Evolutionary conservation across 2,329 filamentous ascomycete genomes (phyloP), one percentile per base, ranked within the genome.

Genomic region (Chrysoporthe deuterocubensis): DNA sequence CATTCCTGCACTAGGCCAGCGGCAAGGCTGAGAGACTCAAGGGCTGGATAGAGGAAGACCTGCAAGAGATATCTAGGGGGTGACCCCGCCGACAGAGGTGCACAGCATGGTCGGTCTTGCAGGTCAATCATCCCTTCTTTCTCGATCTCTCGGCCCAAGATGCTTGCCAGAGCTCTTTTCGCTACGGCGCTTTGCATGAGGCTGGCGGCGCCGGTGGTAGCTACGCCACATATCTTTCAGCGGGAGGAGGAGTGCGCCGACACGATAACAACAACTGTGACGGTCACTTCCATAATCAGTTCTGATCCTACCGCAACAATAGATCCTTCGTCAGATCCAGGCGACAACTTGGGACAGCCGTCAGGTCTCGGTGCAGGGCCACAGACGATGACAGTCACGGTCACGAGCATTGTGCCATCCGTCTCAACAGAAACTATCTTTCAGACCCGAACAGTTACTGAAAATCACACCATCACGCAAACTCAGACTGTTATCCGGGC

Each of bases 1-100:
- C 62, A 66, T 68, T 69, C 66, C 62, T 68, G 48, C 26, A 50
- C 32, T 63, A 50, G 46, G 58, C 52, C 66, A 66, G 34, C 56
- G 32, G 66, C 54, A 60, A 62, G 65, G 54, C 59, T 67, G 65
- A 65, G 32, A 34, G 21, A 60, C n/a, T 44, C 46, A 63, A 62
- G 68, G 65, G 60, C 43, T 59, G 65, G 48, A n/a, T 5, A 59
- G n/a, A 48, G 21, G 48, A 44, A 16, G 21, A 54, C 26, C 44
- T 59, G 42, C 44, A 40, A 50, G 44, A 62, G 65, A 63, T 67
- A 67, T 67, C 54, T 46, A 67, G 44, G 32, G 52, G 62, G 40
- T 9, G 16, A 40, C 14, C 6, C 50, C 62, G 50, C 44, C 44
- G 9, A 32, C 34, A 67, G 46, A 54, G 16, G 8, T 44, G 42